These are phyloP conservation scores for Venturia nashicola DNA, from an alignment of 2,329 filamentous ascomycete species.

Conservation along the genomic window DNA sequence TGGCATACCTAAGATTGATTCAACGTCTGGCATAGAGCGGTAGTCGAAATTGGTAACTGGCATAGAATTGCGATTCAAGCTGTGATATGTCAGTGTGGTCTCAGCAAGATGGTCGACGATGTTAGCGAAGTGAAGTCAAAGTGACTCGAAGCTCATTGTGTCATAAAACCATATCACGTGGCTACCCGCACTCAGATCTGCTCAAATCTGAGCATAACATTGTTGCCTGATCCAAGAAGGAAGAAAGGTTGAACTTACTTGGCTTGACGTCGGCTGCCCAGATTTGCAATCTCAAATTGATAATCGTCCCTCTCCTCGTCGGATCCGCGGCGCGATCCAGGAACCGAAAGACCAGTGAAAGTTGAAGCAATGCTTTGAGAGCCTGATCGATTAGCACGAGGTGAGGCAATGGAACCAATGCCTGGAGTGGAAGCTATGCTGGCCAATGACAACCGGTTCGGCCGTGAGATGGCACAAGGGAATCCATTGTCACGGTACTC, in stretches of 20 bases:
- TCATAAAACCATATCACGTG: background rate
- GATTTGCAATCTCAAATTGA: slow-evolving; percentile 28
- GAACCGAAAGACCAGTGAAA: slow-evolving; percentile 64
- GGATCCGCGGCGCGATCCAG: slow-evolving; percentile 77
- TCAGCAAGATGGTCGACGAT: background rate
- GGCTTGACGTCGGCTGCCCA: slow-evolving; percentile 16
- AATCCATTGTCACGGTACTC: slow-evolving; percentile 80
- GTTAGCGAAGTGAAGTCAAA: background rate
- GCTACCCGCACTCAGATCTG: slow-evolving; percentile 3
- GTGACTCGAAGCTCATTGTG: slow-evolving; percentile 12
- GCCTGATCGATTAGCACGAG: slow-evolving; percentile 59
- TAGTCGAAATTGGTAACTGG: slow-evolving; percentile 64
- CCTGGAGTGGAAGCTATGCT: slow-evolving; percentile 75
- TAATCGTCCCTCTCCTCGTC: slow-evolving; percentile 79
- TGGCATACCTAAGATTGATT: slow-evolving; percentile 48
- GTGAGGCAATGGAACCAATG: slow-evolving; percentile 42
- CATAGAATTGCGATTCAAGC: slow-evolving; percentile 77
- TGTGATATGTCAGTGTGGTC: background rate
- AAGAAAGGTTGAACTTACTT: slow-evolving; percentile 20
- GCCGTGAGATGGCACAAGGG: slow-evolving; percentile 58
- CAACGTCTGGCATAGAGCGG: slow-evolving; percentile 37
- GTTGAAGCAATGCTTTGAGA: slow-evolving; percentile 70
- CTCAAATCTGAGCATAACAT: background rate
- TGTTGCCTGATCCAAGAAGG: background rate
- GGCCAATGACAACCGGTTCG: slow-evolving; percentile 79